A percentile compares a stretch with the other conserved stretches of the same genome.
phyloP scores from a whole-genome alignment of 192 early-diverging fungal species.

The Podila verticillata region DNA sequence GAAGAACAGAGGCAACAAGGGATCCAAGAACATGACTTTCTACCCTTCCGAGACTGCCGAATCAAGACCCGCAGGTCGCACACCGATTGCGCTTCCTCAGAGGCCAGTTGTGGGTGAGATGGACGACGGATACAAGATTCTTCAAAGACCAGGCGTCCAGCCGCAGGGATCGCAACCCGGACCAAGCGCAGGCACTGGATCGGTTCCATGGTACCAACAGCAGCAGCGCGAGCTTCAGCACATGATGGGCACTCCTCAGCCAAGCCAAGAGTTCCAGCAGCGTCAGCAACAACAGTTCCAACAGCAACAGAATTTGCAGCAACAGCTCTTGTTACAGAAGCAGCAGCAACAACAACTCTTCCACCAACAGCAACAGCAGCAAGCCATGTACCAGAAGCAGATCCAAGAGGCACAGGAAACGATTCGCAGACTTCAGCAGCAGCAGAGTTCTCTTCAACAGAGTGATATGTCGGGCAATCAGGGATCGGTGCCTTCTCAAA shows the following conservation, averaged over 20 bases:
- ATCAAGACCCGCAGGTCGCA: slow-evolving; percentile 1
- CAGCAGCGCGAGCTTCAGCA: slow-evolving; percentile 38
- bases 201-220: slow-evolving; percentile 45
- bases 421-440: slow-evolving; percentile 37
- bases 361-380: slow-evolving; percentile 38
- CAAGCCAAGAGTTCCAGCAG: slow-evolving; percentile 25
- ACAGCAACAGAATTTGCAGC: slow-evolving; percentile 20
- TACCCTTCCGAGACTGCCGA: background rate
- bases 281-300: slow-evolving; percentile 36
- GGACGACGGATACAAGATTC: slow-evolving; percentile 37
- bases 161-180: background rate
- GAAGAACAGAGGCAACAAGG: slow-evolving; percentile 43
- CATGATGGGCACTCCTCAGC: slow-evolving; percentile 33
- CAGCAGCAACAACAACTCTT: slow-evolving; percentile 31
- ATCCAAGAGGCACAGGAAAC: slow-evolving; percentile 49
- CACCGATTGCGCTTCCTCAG: slow-evolving; percentile 29
- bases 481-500: background rate
- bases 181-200: slow-evolving; percentile 12
- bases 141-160: slow-evolving; percentile 31
- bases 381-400: slow-evolving; percentile 37
- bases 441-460: slow-evolving; percentile 33
- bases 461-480: slow-evolving; percentile 1
- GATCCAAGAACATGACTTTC: background rate
- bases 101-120: slow-evolving; percentile 21
- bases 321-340: slow-evolving; percentile 32